Evolutionary conservation across 768 basidiomycete species (phyloP).

Genomic region (Leccinum arenicola): DNA sequence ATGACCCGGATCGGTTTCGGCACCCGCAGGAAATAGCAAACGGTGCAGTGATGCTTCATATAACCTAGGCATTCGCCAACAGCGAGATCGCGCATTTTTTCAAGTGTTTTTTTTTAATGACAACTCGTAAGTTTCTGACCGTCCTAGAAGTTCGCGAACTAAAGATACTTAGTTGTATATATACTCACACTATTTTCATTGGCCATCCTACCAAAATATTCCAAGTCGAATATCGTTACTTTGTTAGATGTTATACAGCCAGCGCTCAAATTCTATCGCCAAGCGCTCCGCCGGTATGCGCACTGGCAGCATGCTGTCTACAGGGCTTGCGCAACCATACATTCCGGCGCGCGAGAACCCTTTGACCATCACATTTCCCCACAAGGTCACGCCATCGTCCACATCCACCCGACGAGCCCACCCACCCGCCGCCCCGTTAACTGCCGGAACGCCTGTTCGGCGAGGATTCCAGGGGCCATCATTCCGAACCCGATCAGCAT

Average conservation of each 20-base stretch:
- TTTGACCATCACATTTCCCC: conserved; percentile 25
- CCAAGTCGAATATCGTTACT: neutral
- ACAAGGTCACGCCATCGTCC: conserved; percentile 32
- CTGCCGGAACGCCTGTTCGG: conserved; percentile 36
- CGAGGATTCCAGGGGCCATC: conserved; percentile 48
- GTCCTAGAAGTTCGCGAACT: no score
- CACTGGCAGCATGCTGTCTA: conserved; percentile 9
- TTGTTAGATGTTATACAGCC: conserved; percentile 7
- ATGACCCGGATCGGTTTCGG: no score
- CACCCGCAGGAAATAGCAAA: no score
- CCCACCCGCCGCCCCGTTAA: conserved; percentile 27
- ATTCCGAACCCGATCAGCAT: conserved; percentile 52
- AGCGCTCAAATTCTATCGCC: conserved; percentile 12
- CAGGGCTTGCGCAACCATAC: conserved; percentile 4
- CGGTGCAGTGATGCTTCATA: no score
- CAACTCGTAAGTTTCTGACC: no score
- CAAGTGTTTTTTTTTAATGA: no score
- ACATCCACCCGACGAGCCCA: conserved; percentile 33
- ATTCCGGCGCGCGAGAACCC: conserved; percentile 15
- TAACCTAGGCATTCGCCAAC: no score
- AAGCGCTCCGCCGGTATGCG: conserved; percentile 9
- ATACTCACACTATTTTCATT: neutral
- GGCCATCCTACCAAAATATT: neutral
- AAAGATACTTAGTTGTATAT: no score
- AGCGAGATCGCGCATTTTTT: no score